Evolutionary conservation across 768 basidiomycete genomes (phyloP).

Genomic region (Boletus speciosus): DNA sequence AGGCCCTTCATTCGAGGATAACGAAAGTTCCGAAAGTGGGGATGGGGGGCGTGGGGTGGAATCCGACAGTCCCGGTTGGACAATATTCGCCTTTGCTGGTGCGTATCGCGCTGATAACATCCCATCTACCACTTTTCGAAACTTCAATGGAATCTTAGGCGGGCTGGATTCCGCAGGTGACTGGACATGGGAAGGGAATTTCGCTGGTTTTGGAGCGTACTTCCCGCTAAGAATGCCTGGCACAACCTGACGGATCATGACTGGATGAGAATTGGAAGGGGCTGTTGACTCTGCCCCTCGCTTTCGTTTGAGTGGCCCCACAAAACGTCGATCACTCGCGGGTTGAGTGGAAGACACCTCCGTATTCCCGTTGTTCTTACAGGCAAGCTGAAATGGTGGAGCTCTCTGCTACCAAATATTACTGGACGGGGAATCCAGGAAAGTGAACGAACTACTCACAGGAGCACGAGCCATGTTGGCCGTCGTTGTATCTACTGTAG

Average conservation of each 20-base stretch:
- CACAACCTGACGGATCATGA: constrained; percentile 36
- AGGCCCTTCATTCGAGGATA: constrained; percentile 18
- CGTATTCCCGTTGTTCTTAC: constrained; percentile 7
- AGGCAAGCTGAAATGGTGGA: constrained; percentile 8
- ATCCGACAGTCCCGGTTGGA: constrained; percentile 4
- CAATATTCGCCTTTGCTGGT: constrained; percentile 14
- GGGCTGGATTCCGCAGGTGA: constrained; percentile 15
- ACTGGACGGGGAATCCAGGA: neutral
- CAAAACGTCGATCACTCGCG: constrained; percentile 6
- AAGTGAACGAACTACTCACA: constrained; percentile 15
- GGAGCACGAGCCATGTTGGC: constrained; percentile 1
- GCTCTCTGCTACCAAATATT: constrained; percentile 5
- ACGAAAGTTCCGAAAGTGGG: constrained; percentile 26
- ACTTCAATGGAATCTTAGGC: constrained; percentile 29
- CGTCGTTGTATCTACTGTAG: constrained; percentile 4
- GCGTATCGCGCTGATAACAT: constrained; percentile 31
- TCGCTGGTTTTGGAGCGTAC: constrained; percentile 25
- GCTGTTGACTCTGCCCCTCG: constrained; percentile 16
- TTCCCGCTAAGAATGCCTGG: constrained; percentile 33
- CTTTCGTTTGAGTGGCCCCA: constrained; percentile 33
- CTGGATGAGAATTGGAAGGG: constrained; percentile 23
- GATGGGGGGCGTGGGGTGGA: constrained; percentile 4
- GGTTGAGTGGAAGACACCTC: constrained; percentile 9
- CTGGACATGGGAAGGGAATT: constrained; percentile 10
- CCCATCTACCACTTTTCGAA: constrained; percentile 40